A percentile compares a stretch with the other conserved stretches of the same genome.
Evolutionary conservation across 1,139 yeast species (phyloP).

Genomic region (Taiozyma sp.): DNA sequence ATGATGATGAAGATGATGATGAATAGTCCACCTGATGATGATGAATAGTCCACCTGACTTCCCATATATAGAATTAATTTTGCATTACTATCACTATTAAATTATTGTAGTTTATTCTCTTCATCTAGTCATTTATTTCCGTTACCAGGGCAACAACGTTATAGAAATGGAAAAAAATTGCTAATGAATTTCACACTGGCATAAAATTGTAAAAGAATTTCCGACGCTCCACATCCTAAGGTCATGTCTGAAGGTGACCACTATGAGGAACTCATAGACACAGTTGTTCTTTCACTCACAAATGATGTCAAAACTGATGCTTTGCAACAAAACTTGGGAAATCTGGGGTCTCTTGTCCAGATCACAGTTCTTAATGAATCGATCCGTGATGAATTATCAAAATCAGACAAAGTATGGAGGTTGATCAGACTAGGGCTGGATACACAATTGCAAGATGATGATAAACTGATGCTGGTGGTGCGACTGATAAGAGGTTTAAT

Average conservation of each 20-base stretch:
- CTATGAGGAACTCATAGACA: not conserved
- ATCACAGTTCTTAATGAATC: constrained; percentile 8
- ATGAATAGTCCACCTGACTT: constrained; percentile 1
- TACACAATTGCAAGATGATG: constrained; percentile 15
- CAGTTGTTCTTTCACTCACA: not conserved
- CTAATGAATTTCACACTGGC: not conserved
- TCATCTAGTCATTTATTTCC: not conserved
- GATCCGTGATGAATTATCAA: constrained; percentile 10
- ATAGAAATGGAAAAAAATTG: not conserved
- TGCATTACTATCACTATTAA: not conserved
- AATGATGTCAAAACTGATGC: not conserved
- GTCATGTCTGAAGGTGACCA: not conserved
- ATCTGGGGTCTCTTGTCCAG: constrained; percentile 7
- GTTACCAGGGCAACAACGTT: not conserved
- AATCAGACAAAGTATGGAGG: constrained; percentile 12
- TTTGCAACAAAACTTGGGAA: constrained; percentile 1
- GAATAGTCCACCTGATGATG: too few relatives aligned
- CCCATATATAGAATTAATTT: not conserved
- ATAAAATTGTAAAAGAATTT: not conserved
- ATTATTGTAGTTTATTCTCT: not conserved
- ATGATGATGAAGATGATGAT: constrained; percentile 10
- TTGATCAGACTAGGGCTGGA: constrained; percentile 9
- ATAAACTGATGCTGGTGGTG: not conserved
- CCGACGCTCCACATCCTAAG: not conserved
- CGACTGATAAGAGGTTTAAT: constrained; percentile 30